phyloP scores from a whole-genome alignment of 106 monocot genomes.

The Alisma plantagoaquatica region DNA sequence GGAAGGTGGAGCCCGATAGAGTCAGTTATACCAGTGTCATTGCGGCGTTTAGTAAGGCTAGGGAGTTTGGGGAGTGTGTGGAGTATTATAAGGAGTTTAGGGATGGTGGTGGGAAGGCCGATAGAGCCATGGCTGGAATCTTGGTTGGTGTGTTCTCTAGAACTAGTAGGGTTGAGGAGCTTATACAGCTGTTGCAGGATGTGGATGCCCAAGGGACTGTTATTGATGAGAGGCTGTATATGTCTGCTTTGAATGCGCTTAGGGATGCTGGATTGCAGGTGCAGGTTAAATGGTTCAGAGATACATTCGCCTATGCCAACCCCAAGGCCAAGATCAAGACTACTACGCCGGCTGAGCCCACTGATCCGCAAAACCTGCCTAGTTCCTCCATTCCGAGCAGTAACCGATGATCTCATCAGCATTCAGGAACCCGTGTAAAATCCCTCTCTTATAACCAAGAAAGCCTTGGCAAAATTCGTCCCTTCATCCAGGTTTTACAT shows the following conservation, averaged over 20 bases:
- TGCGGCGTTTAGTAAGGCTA: conserved; percentile 33
- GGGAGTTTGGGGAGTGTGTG: conserved; percentile 43
- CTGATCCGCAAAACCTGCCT: too few relatives aligned
- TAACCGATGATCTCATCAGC: too few relatives aligned
- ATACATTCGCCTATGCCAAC: too few relatives aligned
- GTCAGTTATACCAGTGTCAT: conserved; percentile 60
- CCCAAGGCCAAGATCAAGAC: too few relatives aligned
- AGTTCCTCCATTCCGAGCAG: too few relatives aligned
- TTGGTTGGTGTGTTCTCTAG: conserved; percentile 77
- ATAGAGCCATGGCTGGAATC: conserved; percentile 49
- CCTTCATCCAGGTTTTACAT: too few relatives aligned
- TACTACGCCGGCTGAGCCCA: too few relatives aligned
- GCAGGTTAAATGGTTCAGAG: conserved; percentile 40
- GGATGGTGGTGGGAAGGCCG: conserved; percentile 35
- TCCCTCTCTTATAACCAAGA: too few relatives aligned
- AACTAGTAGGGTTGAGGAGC: conserved; percentile 33
- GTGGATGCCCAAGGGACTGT: conserved; percentile 27
- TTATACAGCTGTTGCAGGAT: conserved; percentile 47
- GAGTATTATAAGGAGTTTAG: conserved; percentile 43
- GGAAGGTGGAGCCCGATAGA: conserved; percentile 35
- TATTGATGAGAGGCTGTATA: conserved; percentile 50
- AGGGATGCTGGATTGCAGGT: conserved; percentile 53
- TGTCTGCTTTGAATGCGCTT: conserved; percentile 50
- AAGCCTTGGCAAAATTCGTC: too few relatives aligned
- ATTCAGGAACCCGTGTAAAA: too few relatives aligned